Evolutionary conservation across 805 yeast species (phyloP).

Genomic region (Myxozyma geophila): DNA sequence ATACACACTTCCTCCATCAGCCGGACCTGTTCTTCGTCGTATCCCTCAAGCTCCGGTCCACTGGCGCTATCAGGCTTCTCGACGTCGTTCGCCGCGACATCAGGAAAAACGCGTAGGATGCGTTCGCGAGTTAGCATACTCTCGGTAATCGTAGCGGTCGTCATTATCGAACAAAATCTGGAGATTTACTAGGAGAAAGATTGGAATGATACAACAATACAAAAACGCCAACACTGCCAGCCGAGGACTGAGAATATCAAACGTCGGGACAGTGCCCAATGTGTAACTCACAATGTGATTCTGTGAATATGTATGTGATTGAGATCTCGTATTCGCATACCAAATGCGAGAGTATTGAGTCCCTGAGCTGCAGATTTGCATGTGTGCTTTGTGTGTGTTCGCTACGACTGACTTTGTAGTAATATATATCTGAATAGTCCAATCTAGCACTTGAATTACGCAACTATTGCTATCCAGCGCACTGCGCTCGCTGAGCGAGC

Average conservation of each 20-base stretch:
- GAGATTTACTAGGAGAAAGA: neutral
- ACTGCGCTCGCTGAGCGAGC: too few species aligned
- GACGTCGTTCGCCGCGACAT: constrained; percentile 57
- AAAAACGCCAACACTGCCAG: neutral
- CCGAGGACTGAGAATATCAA: too few species aligned
- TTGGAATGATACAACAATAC: neutral
- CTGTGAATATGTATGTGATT: too few species aligned
- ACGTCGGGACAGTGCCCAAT: too few species aligned
- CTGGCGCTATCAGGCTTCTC: constrained; percentile 31
- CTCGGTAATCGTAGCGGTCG: constrained; percentile 31
- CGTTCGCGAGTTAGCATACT: constrained; percentile 50
- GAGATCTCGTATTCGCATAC: neutral
- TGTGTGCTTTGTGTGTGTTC: too few species aligned
- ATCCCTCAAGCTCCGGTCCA: constrained; percentile 70
- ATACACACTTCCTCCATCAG: constrained; percentile 97
- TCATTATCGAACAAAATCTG: neutral
- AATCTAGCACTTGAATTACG: too few species aligned
- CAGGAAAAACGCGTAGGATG: constrained; percentile 64
- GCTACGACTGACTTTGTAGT: too few species aligned
- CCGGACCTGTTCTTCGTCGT: constrained; percentile 90
- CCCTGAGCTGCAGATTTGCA: too few species aligned
- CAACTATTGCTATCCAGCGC: too few species aligned
- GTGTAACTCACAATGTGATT: neutral
- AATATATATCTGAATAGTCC: too few species aligned
- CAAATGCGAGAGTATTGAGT: neutral